Base-by-base conservation (phyloP, 345 rosid genomes). In the Arabidopsis arenosa region DNA sequence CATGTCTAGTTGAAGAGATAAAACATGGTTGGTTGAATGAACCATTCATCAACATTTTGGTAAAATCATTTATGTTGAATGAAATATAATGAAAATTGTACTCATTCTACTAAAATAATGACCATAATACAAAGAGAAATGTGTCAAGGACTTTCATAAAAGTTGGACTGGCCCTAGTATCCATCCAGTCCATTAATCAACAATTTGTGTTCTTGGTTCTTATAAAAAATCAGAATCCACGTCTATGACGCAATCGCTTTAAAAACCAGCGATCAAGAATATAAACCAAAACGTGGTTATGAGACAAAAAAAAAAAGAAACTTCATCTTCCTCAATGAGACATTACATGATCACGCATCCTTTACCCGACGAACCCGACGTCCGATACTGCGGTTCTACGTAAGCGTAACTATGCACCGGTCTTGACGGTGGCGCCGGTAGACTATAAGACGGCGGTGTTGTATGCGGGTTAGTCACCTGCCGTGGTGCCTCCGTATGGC, bases 321-420 rank as follows among this genome's bases (percentile, higher is more conserved):
- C 18, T 18, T 37, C 49, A 3, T 63, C 23, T 53, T 67, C 5
- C 3, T 49, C 47, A 35, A 52, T 1, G 40, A 17, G 58, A 45
- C n/a, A 35, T 60, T 75, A 69, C 80, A 76, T 54, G 68, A 76
- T 69, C 33, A 26, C 49, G 56, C 79, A 75, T 39, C 41, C 41
- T 32, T 18, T 47, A 43, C 39, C 3, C 37, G 55, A 43, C 32
- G 64, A 41, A 41, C 48, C 43, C 26, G 41, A 35, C 39, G 63
- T 26, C 75, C 71, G 56, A 47, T 63, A 36, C 53, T 58, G 72
- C 15, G 75, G 66, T 13, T 77, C 75, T 13, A 63, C 44, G 49
- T 63, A 54, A 45, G 44, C 6, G 66, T 55, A 70, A 63, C 53
- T 63, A 45, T 58, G 35, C 14, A 70, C 26, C 35, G 65, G 66